Conservation (phyloP, 345 rosid genomes). For the Brassica incana region DNA sequence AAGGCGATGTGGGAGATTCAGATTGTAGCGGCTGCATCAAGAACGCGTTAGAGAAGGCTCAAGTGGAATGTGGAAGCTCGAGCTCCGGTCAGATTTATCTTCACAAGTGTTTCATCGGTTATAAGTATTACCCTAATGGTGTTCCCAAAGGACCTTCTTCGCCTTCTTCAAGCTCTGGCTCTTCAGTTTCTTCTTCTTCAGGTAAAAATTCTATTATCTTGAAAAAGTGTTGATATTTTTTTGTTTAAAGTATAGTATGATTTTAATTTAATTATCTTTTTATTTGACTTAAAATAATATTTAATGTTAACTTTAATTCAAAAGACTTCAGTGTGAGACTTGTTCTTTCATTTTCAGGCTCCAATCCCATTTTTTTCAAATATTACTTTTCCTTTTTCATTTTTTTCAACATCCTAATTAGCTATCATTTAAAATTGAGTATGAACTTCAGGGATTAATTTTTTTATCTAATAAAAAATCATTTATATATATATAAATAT, state of each 20-base stretch:
- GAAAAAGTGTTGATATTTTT: neutral
- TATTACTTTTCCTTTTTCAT: neutral
- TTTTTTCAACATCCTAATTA: neutral
- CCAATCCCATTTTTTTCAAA: neutral
- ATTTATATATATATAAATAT: neutral
- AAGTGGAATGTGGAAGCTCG: constrained; percentile 90
- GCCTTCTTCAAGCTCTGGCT: constrained; percentile 44
- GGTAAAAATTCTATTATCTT: constrained; percentile 19
- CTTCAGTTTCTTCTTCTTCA: constrained; percentile 39
- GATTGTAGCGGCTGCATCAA: constrained; percentile 86
- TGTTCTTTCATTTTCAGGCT: constrained; percentile 32
- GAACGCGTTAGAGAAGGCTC: constrained; percentile 76
- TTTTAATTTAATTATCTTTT: neutral
- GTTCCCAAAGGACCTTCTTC: constrained; percentile 59
- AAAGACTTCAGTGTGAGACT: constrained; percentile 27
- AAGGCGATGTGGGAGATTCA: constrained; percentile 91
- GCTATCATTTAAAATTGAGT: neutral
- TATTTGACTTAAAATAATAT: constrained; percentile 7
- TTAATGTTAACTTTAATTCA: constrained; percentile 30
- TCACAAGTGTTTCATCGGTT: constrained; percentile 86
- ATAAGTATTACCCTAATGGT: constrained; percentile 79
- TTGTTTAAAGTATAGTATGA: neutral
- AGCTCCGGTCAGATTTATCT: constrained; percentile 82
- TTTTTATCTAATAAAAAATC: neutral
- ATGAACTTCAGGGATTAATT: neutral